Conservation (phyloP, 805 yeast genomes). For the Hermanozyma aechmeae region DNA sequence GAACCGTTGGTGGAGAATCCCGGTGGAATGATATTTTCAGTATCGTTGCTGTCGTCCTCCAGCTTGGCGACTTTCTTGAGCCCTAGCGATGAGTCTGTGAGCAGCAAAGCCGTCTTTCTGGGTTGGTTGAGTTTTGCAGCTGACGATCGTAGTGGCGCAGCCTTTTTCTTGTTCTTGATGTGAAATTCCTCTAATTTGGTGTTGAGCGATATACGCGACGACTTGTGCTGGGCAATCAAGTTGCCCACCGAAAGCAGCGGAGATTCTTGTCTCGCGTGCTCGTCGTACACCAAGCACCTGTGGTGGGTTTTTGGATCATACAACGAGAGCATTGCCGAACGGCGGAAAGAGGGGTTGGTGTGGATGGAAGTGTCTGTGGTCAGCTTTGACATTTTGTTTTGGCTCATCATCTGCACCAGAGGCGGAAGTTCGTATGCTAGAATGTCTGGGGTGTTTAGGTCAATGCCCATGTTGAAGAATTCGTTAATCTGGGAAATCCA, state of each 20-base stretch:
- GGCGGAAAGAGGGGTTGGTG: slow-evolving; percentile 34
- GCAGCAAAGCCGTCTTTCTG: background rate
- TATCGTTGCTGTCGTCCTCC: slow-evolving; percentile 2
- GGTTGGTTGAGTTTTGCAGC: slow-evolving; percentile 2
- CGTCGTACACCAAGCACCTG: slow-evolving; percentile 24
- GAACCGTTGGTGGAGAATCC: slow-evolving; percentile 45
- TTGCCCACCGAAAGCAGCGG: slow-evolving; percentile 31
- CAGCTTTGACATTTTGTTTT: slow-evolving; percentile 19
- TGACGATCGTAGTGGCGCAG: background rate
- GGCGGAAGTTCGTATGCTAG: slow-evolving; percentile 13
- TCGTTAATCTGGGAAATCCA: slow-evolving; percentile 25
- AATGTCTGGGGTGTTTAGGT: slow-evolving; percentile 8
- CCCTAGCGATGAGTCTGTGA: slow-evolving; percentile 30
- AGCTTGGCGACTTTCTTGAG: slow-evolving; percentile 17
- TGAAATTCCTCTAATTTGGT: slow-evolving; percentile 17
- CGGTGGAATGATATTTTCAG: slow-evolving; percentile 2
- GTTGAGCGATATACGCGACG: slow-evolving; percentile 25
- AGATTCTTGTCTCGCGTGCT: slow-evolving; percentile 16
- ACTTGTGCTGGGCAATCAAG: slow-evolving; percentile 27
- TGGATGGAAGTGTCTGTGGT: slow-evolving; percentile 29
- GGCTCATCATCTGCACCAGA: slow-evolving; percentile 13
- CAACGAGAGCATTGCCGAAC: slow-evolving; percentile 37
- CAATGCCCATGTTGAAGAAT: slow-evolving; percentile 20
- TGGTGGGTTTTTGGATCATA: slow-evolving; percentile 29
- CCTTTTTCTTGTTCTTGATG: slow-evolving; percentile 4